Base-by-base conservation (phyloP, 2,329 filamentous ascomycete species). In the Aspergillus neotritici region DNA sequence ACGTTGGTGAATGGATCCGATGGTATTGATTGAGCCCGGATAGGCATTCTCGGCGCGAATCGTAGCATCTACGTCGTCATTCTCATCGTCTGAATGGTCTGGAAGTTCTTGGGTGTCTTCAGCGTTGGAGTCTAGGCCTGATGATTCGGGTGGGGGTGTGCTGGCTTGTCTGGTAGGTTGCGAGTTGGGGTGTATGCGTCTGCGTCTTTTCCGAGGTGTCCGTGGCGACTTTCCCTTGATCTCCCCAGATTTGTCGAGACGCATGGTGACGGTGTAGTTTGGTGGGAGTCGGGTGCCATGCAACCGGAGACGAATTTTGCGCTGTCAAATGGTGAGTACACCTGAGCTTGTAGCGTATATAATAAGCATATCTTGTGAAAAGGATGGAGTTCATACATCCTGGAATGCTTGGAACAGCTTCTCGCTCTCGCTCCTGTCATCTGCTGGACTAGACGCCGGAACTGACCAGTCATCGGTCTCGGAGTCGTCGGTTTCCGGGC, bases 1-100 rank as follows among this genome's bases (percentile, higher is more conserved):
- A 4, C 83, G 73, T 59, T 86, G 82, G 53, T 86, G 77, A 4
- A 86, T 68, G 31, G 82, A 85, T 5, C 76, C 79, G 32, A 87
- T 81, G 3, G 72, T 77, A 54, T 87, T 87, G 1, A 55, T 70
- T 0, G 84, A 80, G 4, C 83, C 83, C 0, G 76, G 66, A 54
- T 87, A 87, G 4, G 83, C 80, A 53, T 87, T 87, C 5, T 74
- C 78, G 2, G 60, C 59, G 6, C 79, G 75, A 16, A 83, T 75
- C 21, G 75, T 63, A 31, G 76, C 71, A 46, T 80, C 74, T 43
- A 77, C 69, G 7, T 51, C 46, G 21, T 25, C 21, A 40, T 53
- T 37, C 7, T 47, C 46, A 13, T 49, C 37, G 8, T 56, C 52
- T 2, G 42, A 41, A 29, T 44, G 28, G 34, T 41, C 34, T 14